Base-by-base conservation (phyloP, 148 eudicot genomes). In the Rhododendron molle region DNA sequence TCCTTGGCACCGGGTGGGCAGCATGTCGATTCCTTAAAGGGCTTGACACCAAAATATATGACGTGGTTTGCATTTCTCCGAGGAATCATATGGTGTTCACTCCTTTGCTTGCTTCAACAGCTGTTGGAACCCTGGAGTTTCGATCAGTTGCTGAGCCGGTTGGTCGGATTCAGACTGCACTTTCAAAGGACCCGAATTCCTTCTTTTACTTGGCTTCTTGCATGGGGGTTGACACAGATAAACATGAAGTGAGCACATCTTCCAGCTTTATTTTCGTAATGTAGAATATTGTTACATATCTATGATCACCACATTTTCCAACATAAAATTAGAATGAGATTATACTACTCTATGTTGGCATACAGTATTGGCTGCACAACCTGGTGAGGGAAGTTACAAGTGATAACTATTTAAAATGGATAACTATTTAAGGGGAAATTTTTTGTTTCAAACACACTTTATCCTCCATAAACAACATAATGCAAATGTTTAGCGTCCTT, bases 51-150 rank as follows among this genome's bases (percentile, higher is more conserved):
- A 90, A 83, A 62, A 15, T 89, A 40, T 96, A 96, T 82, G 99
- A 96, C 84, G 92, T 93, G 83, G 99, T 96, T 13, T 96, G 99
- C 84, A 89, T 96, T 65, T 93, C 99, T 38, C 99, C 96, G 0
- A 91, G 99, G 84, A 96, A 94, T 85, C 99, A 96, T 85, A 96
- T 96, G 99, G 99, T 96, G 13, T 96, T 96, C 85, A 96, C 99
- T 50, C 99, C 99, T 82, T 76, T 96, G 92, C 98, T 96, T 83
- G 99, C 99, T 21, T 96, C 99, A 32, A 96, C 99, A 56, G 93
- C 98, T 86, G 99, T 96, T 50, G 99, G 99, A 58, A 96, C 99
- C 20, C 85, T 96, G 85, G 99, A 96, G 38, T 96, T 96, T 43
- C 92, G 99, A 0, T 94, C 99, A 18, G 99, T 96, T 2, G 93